Evolutionary conservation across 2,329 filamentous ascomycete genomes (phyloP), one percentile per base, ranked within the genome.

Genomic region (Calonectria multiphialidica): DNA sequence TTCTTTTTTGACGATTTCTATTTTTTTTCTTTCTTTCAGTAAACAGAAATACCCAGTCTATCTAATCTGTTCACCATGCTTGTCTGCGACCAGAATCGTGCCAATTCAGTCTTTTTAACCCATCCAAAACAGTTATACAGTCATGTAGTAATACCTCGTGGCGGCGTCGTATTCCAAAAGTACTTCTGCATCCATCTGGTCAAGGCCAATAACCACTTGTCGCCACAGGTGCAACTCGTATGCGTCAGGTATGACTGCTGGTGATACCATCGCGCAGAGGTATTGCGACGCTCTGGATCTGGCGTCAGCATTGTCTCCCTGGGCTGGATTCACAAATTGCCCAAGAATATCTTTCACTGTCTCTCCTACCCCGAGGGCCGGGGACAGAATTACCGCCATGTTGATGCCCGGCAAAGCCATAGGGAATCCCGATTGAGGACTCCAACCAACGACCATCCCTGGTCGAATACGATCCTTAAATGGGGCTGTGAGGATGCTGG

Each of bases 121-220:
- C n/a, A 16, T n/a, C 8, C n/a, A 47, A 23, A 13, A 13, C 44
- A 47, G 10, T 3, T 6, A 21, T 47, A 70, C 37, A 4, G 25
- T 23, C n/a, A 70, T 40, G 44, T 86, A 84, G 73, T 86, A 87
- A 65, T 86, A 87, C 66, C 86, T 78, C n/a, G 85, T 85, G 9
- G 75, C 82, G 3, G 77, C 67, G 75, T 87, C 86, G 73, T 86
- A 87, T 74, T 87, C 84, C 12, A 87, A 71, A 35, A 86, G 70
- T 4, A 87, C 82, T 77, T 87, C 86, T 0, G 71, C 75, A 44
- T 83, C 80, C 84, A 88, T 87, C 71, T 76, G 61, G 0, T 81
- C 78, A 6, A 82, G 74, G 21, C 74, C 70, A 1, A 86, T 75
- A 3, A 83, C 78, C 25, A 81, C 71, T 66, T 86, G 85, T 35